Percentiles rank a stretch among this genome's conserved stretches.
Evolutionary conservation across 1,284 basidiomycete species (phyloP).

Genomic region (Trichosporon faecale): DNA sequence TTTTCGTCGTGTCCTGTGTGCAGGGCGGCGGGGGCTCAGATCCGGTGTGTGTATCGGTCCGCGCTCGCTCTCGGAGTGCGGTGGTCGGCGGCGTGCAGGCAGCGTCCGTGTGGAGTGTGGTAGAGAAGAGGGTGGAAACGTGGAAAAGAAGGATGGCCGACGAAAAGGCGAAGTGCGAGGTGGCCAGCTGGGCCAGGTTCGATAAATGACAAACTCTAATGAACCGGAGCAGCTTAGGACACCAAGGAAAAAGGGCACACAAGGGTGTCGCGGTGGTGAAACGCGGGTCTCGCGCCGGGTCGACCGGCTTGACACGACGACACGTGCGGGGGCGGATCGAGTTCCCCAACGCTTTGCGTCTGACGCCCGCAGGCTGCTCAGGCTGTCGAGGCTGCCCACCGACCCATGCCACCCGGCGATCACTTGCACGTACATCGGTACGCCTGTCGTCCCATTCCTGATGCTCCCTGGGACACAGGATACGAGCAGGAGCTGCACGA

Average conservation of each 20-base stretch:
- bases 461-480: background rate
- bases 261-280: slow-evolving; percentile 1
- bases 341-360: background rate
- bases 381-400: background rate
- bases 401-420: background rate
- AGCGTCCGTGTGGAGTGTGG: background rate
- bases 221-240: background rate
- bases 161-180: background rate
- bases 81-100: background rate
- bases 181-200: background rate
- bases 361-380: too few species aligned
- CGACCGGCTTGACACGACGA: background rate
- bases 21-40: background rate
- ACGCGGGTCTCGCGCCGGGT: slow-evolving; percentile 1
- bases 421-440: background rate
- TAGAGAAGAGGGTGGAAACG: background rate
- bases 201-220: slow-evolving; percentile 2
- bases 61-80: background rate
- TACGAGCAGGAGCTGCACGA: background rate
- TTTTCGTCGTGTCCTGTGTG: background rate
- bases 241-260: background rate
- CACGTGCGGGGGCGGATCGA: background rate
- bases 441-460: background rate
- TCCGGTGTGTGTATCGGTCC: background rate
- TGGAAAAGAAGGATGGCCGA: background rate